Conservation (phyloP, 345 rosid genomes). For the Eutrema yunnanense region DNA sequence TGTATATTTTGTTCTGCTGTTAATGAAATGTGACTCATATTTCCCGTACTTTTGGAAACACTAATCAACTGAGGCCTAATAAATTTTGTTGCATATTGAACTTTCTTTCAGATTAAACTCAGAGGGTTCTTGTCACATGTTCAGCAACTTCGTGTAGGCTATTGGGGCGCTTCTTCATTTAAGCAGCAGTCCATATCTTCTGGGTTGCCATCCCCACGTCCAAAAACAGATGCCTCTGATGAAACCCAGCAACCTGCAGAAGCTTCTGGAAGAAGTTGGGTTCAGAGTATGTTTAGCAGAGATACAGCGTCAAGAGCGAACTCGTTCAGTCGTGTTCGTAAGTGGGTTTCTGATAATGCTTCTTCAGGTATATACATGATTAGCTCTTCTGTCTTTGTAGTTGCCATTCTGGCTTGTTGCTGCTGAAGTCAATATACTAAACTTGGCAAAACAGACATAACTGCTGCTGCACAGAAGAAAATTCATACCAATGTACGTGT, state of each 20-base stretch:
- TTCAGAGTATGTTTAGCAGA: slow-evolving; percentile 98
- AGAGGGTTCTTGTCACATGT: slow-evolving; percentile 93
- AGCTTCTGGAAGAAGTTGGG: slow-evolving; percentile 99
- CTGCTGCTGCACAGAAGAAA: slow-evolving; percentile 84
- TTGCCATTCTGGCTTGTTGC: slow-evolving; percentile 1
- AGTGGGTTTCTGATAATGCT: slow-evolving; percentile 74
- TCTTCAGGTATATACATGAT: slow-evolving; percentile 45
- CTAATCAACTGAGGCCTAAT: background rate
- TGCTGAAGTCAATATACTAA: slow-evolving; percentile 10
- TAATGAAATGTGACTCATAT: background rate
- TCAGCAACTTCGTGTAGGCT: slow-evolving; percentile 84
- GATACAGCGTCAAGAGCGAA: slow-evolving; percentile 67
- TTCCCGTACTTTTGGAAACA: background rate
- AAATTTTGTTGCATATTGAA: slow-evolving; percentile 2
- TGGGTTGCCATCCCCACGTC: slow-evolving; percentile 82
- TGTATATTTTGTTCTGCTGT: slow-evolving; percentile 11
- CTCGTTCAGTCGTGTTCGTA: slow-evolving; percentile 76
- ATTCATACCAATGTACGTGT: slow-evolving; percentile 84
- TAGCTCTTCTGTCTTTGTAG: slow-evolving; percentile 7
- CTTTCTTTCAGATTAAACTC: slow-evolving; percentile 67
- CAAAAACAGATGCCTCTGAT: slow-evolving; percentile 56
- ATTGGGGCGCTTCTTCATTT: slow-evolving; percentile 84
- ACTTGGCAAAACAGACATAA: slow-evolving; percentile 48
- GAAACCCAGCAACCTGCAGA: slow-evolving; percentile 86
- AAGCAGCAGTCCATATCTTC: slow-evolving; percentile 55